Evolutionary conservation across 305 asterid genomes (phyloP).

Genomic region (Euphrasia arctica): DNA sequence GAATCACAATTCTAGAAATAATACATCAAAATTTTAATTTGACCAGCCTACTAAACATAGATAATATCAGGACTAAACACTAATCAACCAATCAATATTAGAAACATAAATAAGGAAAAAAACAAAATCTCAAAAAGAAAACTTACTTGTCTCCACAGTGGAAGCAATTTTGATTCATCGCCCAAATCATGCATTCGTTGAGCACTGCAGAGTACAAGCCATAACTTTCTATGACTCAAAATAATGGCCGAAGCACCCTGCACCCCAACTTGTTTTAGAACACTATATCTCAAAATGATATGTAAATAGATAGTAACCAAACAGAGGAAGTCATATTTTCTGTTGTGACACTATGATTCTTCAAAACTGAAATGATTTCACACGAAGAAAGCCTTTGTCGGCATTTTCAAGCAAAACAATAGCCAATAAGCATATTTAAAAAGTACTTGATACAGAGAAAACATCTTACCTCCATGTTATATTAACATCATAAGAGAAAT

Average conservation of each 20-base stretch:
- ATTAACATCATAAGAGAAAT: constrained; percentile 89
- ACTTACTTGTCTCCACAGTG: constrained; percentile 97
- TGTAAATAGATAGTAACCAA: background rate
- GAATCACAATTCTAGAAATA: background rate
- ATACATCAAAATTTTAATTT: background rate
- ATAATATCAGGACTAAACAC: constrained; percentile 4
- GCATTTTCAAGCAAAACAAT: background rate
- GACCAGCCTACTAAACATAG: constrained; percentile 3
- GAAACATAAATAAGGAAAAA: background rate
- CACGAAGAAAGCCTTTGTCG: background rate
- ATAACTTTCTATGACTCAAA: constrained; percentile 5
- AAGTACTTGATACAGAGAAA: constrained; percentile 1
- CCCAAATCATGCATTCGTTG: constrained; percentile 83
- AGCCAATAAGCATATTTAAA: constrained; percentile 7
- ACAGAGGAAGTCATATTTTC: constrained; percentile 7
- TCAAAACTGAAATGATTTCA: constrained; percentile 1
- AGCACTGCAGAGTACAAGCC: constrained; percentile 46
- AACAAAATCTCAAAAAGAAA: constrained; percentile 8
- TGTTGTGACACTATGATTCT: background rate
- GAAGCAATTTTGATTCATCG: constrained; percentile 84
- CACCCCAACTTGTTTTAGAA: constrained; percentile 2
- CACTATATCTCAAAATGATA: background rate
- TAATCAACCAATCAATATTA: background rate
- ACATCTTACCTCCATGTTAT: constrained; percentile 71
- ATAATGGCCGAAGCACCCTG: no score